Evolutionary conservation across 1,139 yeast species (phyloP).

Genomic region (Eremothecium sinecaudum): DNA sequence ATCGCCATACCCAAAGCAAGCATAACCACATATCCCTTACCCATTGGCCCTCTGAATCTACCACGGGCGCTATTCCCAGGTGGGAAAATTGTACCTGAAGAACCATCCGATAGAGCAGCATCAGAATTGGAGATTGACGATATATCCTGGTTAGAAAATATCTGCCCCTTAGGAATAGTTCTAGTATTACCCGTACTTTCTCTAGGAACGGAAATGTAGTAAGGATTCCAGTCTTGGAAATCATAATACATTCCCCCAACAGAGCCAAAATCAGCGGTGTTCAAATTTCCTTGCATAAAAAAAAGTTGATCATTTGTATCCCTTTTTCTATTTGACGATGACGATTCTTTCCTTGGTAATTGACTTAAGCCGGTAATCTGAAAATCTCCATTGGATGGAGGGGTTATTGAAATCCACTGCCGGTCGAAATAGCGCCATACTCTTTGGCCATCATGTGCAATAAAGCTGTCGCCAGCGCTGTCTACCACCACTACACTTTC

Average conservation of each 20-base stretch:
- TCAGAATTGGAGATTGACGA: too few relatives aligned
- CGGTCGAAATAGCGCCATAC: constrained; percentile 4
- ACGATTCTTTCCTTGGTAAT: background rate
- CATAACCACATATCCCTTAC: constrained; percentile 73
- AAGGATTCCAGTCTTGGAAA: constrained; percentile 68
- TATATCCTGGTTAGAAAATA: constrained; percentile 33
- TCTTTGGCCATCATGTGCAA: background rate
- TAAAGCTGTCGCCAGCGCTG: constrained; percentile 1
- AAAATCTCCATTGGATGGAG: constrained; percentile 2
- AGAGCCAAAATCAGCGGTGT: constrained; percentile 44
- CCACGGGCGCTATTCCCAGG: too few relatives aligned
- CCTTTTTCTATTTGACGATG: constrained; percentile 4
- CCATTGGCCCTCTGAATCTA: constrained; percentile 26
- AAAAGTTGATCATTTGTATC: constrained; percentile 38
- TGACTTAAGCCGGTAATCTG: constrained; percentile 2
- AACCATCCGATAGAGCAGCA: too few relatives aligned
- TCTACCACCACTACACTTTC: background rate
- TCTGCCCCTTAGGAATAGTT: constrained; percentile 13
- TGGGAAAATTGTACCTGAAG: too few relatives aligned
- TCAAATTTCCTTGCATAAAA: constrained; percentile 54
- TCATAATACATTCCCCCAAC: constrained; percentile 63
- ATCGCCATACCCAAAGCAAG: constrained; percentile 81
- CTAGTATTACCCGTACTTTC: constrained; percentile 15
- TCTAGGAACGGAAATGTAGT: constrained; percentile 35
- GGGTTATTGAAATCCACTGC: constrained; percentile 12